phyloP scores from a whole-genome alignment of 768 basidiomycete genomes.

The Boletus barrowsii region DNA sequence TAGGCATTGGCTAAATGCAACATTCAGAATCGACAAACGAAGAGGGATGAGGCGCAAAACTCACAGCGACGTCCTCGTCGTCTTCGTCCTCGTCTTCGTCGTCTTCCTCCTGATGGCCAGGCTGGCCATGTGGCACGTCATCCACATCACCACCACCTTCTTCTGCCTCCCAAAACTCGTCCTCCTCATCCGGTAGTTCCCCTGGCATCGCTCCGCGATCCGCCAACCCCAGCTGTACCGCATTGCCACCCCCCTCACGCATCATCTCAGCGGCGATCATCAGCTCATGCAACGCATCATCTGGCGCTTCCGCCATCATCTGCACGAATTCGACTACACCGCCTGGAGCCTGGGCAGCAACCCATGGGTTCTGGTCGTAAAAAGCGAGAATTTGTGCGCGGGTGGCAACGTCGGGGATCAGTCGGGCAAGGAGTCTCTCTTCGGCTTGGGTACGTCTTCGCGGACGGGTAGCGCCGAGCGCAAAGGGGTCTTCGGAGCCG shows the following conservation, averaged over 20 bases:
- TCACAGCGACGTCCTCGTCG: slow-evolving; percentile 45
- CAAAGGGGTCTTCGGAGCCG: slow-evolving; percentile 53
- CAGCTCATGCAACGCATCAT: slow-evolving; percentile 59
- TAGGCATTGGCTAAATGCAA: slow-evolving; percentile 51
- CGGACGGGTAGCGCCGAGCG: slow-evolving; percentile 20
- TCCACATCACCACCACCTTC: slow-evolving; percentile 23
- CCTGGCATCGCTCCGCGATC: slow-evolving; percentile 36
- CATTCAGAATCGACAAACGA: not conserved
- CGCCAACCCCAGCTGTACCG: slow-evolving; percentile 22
- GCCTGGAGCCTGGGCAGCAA: slow-evolving; percentile 59
- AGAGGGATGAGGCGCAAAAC: slow-evolving; percentile 8
- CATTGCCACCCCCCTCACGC: slow-evolving; percentile 29
- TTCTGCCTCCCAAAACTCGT: slow-evolving; percentile 24
- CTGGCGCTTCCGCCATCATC: slow-evolving; percentile 49
- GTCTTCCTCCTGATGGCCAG: slow-evolving; percentile 32
- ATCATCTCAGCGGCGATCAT: slow-evolving; percentile 47
- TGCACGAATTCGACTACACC: slow-evolving; percentile 65
- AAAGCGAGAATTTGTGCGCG: slow-evolving; percentile 60
- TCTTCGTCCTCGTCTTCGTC: slow-evolving; percentile 36
- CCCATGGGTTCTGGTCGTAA: slow-evolving; percentile 52
- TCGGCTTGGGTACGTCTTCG: slow-evolving; percentile 44
- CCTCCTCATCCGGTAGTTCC: slow-evolving; percentile 43
- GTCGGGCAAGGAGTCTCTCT: slow-evolving; percentile 50
- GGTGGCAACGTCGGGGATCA: slow-evolving; percentile 57
- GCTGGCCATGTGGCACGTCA: slow-evolving; percentile 14